Base-by-base conservation (phyloP, 441 rosid genomes). In the Arabidopsis lyrata region DNA sequence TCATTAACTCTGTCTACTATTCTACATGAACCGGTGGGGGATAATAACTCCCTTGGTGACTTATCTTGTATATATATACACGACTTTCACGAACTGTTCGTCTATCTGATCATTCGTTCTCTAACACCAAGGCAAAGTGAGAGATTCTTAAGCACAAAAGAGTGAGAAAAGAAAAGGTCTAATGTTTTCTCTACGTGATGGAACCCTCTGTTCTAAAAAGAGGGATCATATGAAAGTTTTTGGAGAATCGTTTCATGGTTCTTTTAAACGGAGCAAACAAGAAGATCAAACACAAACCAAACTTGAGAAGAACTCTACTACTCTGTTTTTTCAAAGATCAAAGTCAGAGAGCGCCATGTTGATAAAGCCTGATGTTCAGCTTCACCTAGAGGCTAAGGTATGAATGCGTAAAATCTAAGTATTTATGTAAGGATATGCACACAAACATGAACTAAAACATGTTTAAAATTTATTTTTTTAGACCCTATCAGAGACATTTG, bases 371-470 rank as follows among this genome's bases (percentile, higher is more conserved):
- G 85, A 88, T 73, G 70, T 86, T 70, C 90, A 83, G 66, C 86
- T 81, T 50, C 81, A 86, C 72, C 85, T 85, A 8, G 89, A 93
- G 78, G 78, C 87, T 80, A 90, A 87, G 96, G 98, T 92, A 81
- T 44, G 4, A 3, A 36, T 34, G 16, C 9, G 0, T 24, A 15
- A 15, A 60, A 55, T 68, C 42, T 10, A 31, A 44, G 18, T 47
- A 58, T 72, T 7, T 68, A 31, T 45, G 2, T 16, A 53, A 20
- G 5, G 47, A 59, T 68, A 44, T 65, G 35, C n/a, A 39, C 27
- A 70, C 6, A 34, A 65, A 34, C 24, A 50, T 65, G 20, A 61
- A 29, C 22, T 9, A 41, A 62, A 59, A 41, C 52, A 58, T 72
- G 68, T 58, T 60, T 60, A 20, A 53, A 31, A 15, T 70, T 18